Evolutionary conservation across 192 early-diverging fungal genomes (phyloP).

Genomic region (Coemansia sp.): DNA sequence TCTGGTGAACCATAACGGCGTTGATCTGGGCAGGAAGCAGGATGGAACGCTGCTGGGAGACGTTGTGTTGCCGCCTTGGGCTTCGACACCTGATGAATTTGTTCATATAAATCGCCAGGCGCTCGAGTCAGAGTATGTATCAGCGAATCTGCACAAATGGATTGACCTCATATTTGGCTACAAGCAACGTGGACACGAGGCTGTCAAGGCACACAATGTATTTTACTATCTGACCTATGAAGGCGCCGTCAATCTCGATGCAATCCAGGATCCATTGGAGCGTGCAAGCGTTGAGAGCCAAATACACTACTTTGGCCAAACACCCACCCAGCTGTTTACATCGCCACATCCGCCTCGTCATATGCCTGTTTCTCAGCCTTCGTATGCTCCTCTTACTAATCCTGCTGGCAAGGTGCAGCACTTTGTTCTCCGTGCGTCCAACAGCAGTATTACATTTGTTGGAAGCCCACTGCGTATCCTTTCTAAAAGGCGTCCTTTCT

Average conservation of each 20-base stretch:
- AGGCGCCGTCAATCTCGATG: conserved; percentile 90
- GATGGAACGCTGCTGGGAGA: conserved; percentile 59
- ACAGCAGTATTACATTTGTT: conserved; percentile 26
- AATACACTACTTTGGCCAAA: conserved; percentile 98
- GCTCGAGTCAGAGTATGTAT: conserved; percentile 84
- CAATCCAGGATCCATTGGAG: conserved; percentile 86
- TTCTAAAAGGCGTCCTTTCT: background rate
- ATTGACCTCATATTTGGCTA: conserved; percentile 96
- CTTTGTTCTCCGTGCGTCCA: conserved; percentile 37
- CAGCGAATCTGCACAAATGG: conserved; percentile 87
- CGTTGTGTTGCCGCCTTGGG: conserved; percentile 87
- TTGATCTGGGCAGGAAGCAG: conserved; percentile 64
- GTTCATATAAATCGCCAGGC: conserved; percentile 76
- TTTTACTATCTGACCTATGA: conserved; percentile 98
- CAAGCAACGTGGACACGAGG: conserved; percentile 87
- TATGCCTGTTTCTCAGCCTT: conserved; percentile 7
- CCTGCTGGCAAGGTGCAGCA: conserved; percentile 37
- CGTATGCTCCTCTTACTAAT: conserved; percentile 23
- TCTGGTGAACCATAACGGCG: conserved; percentile 69
- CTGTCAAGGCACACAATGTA: conserved; percentile 85
- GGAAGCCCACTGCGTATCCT: conserved; percentile 12
- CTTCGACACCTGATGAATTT: conserved; percentile 76
- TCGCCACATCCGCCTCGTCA: conserved; percentile 71
- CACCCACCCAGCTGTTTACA: conserved; percentile 85
- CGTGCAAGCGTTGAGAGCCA: conserved; percentile 86